These are phyloP conservation scores for Thielaviopsis populi DNA, from an alignment of 2,329 filamentous ascomycete genomes.

Conservation along the genomic window DNA sequence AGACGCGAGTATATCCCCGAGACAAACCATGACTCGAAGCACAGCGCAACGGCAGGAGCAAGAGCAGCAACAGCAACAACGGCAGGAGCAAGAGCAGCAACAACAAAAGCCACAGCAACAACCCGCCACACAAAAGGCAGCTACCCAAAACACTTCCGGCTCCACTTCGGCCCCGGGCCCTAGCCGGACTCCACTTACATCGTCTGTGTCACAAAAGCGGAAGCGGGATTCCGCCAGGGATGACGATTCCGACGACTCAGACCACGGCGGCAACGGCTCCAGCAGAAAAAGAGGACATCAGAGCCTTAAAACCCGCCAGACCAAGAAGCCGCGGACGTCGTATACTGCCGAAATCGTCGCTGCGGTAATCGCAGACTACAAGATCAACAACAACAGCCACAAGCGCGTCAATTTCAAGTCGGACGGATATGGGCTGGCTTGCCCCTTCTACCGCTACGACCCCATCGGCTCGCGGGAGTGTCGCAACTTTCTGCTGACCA, in stretches of 20 bases:
- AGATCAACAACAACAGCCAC: constrained; percentile 8
- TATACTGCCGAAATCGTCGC: background rate
- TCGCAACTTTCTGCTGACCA: constrained; percentile 19
- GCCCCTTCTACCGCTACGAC: constrained; percentile 20
- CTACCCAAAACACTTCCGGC: background rate
- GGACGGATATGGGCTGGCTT: constrained; percentile 17
- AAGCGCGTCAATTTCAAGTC: constrained; percentile 14
- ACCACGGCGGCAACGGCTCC: constrained; percentile 1
- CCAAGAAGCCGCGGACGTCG: constrained; percentile 6
- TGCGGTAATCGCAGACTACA: background rate
- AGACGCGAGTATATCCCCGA: background rate
- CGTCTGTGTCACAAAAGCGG: background rate
- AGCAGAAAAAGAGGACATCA: background rate
- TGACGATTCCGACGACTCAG: background rate
- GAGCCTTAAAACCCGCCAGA: background rate
- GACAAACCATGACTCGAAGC: background rate
- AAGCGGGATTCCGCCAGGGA: background rate
- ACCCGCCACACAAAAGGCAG: background rate
- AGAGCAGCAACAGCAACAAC: background rate
- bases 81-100: background rate
- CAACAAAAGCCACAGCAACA: background rate
- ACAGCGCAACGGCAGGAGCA: background rate
- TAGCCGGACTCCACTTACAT: constrained; percentile 1
- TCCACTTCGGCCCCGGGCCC: background rate
- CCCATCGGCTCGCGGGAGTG: constrained; percentile 18